Conservation (phyloP, 2,329 filamentous ascomycete genomes). For the Rachicladosporium sp. region DNA sequence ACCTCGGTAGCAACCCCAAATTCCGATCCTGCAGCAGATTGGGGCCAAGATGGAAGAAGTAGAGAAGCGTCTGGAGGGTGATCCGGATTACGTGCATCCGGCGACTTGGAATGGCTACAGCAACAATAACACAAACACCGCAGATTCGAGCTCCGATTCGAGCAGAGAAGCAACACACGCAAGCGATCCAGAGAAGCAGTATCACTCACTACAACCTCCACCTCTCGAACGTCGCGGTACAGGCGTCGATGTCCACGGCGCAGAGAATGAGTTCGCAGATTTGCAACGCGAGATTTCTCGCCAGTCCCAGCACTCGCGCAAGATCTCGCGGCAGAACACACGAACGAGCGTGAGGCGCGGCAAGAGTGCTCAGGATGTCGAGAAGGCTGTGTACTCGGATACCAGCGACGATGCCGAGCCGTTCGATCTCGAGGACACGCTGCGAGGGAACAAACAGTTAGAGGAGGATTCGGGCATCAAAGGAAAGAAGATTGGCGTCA, state of each 20-base stretch:
- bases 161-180: background rate
- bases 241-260: conserved; percentile 53
- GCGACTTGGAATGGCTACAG: too few relatives aligned
- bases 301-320: conserved; percentile 20
- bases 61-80: too few relatives aligned
- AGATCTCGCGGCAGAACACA: conserved; percentile 34
- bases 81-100: too few relatives aligned
- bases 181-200: background rate
- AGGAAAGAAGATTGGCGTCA: conserved; percentile 55
- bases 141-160: too few relatives aligned
- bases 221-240: conserved; percentile 5
- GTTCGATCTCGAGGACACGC: conserved; percentile 64
- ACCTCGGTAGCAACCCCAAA: too few relatives aligned
- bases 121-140: too few relatives aligned
- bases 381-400: conserved; percentile 39
- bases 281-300: conserved; percentile 40
- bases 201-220: conserved; percentile 2
- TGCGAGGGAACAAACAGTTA: conserved; percentile 59
- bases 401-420: conserved; percentile 37
- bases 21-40: too few relatives aligned
- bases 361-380: conserved; percentile 36
- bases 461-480: conserved; percentile 68
- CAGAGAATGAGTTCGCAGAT: conserved; percentile 58
- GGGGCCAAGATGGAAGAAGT: too few relatives aligned
- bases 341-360: conserved; percentile 32